Evolutionary conservation across 805 yeast genomes (phyloP).

Genomic region (Saturnispora besseyi): DNA sequence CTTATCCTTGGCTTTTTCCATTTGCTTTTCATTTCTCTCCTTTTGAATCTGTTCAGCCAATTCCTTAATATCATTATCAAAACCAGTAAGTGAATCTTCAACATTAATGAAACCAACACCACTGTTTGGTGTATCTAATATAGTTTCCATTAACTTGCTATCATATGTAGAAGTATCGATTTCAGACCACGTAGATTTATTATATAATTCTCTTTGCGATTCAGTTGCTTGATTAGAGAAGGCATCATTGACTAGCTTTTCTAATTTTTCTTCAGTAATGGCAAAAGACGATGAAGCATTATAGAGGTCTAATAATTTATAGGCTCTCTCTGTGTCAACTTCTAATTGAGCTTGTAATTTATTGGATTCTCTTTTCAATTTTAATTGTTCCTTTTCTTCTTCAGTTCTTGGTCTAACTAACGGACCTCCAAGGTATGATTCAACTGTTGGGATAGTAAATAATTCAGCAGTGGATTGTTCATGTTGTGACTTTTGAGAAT

Average conservation of each 20-base stretch:
- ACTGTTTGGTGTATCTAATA: slow-evolving; percentile 24
- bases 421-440: slow-evolving; percentile 55
- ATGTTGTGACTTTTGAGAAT: slow-evolving; percentile 19
- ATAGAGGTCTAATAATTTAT: slow-evolving; percentile 56
- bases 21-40: slow-evolving; percentile 16
- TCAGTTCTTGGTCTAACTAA: slow-evolving; percentile 63
- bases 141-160: slow-evolving; percentile 20
- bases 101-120: slow-evolving; percentile 28
- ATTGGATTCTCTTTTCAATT: slow-evolving; percentile 58
- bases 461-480: slow-evolving; percentile 43
- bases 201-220: slow-evolving; percentile 6
- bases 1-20: slow-evolving; percentile 20
- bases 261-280: slow-evolving; percentile 60
- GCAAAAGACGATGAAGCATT: slow-evolving; percentile 63
- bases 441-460: slow-evolving; percentile 75
- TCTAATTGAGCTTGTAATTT: slow-evolving; percentile 47
- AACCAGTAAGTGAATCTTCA: slow-evolving; percentile 25
- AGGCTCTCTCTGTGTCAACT: slow-evolving; percentile 45
- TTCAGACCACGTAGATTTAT: slow-evolving; percentile 14
- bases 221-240: slow-evolving; percentile 24
- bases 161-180: slow-evolving; percentile 20
- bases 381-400: slow-evolving; percentile 52
- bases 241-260: slow-evolving; percentile 47
- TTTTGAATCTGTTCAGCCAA: slow-evolving; percentile 19
- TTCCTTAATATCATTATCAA: slow-evolving; percentile 18